Conservation (phyloP, 805 yeast species). For the Lachancea nothofagi region DNA sequence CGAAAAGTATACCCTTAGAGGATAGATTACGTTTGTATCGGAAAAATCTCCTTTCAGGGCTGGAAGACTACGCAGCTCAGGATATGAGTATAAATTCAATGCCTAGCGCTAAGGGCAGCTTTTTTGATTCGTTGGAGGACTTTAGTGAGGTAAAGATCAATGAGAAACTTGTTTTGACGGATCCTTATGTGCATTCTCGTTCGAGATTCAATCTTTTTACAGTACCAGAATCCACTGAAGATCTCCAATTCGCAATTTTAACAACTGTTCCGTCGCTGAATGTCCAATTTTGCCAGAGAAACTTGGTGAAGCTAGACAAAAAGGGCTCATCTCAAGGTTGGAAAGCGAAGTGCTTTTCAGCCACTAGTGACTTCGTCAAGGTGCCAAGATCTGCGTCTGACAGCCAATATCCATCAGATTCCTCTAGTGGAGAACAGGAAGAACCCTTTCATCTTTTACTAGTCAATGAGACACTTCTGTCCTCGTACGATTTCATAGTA, state of each 20-base stretch:
- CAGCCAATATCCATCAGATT: slow-evolving; percentile 40
- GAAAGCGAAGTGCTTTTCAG: slow-evolving; percentile 39
- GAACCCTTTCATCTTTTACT: slow-evolving; percentile 47
- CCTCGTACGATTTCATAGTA: slow-evolving; percentile 46
- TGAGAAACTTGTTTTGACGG: background rate
- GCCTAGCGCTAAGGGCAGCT: background rate
- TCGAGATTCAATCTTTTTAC: background rate
- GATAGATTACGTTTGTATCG: slow-evolving; percentile 58
- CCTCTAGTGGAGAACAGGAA: slow-evolving; percentile 47
- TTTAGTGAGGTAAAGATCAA: background rate
- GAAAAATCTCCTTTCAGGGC: slow-evolving; percentile 44
- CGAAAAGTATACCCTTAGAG: slow-evolving; percentile 46
- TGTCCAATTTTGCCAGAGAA: slow-evolving; percentile 1
- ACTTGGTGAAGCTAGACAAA: background rate
- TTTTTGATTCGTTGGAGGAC: background rate
- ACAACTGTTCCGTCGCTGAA: slow-evolving; percentile 8
- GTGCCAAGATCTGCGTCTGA: slow-evolving; percentile 48
- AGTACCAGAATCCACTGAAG: slow-evolving; percentile 1
- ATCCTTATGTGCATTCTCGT: background rate
- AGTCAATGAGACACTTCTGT: slow-evolving; percentile 36
- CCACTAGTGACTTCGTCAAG: slow-evolving; percentile 32
- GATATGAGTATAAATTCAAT: slow-evolving; percentile 19
- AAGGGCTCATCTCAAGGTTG: background rate
- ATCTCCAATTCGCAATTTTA: slow-evolving; percentile 14
- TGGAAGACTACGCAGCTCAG: slow-evolving; percentile 40